Evolutionary conservation across 768 basidiomycete genomes (phyloP), one percentile per base, ranked within the genome.

Genomic region (Rhodotorula toruloides): DNA sequence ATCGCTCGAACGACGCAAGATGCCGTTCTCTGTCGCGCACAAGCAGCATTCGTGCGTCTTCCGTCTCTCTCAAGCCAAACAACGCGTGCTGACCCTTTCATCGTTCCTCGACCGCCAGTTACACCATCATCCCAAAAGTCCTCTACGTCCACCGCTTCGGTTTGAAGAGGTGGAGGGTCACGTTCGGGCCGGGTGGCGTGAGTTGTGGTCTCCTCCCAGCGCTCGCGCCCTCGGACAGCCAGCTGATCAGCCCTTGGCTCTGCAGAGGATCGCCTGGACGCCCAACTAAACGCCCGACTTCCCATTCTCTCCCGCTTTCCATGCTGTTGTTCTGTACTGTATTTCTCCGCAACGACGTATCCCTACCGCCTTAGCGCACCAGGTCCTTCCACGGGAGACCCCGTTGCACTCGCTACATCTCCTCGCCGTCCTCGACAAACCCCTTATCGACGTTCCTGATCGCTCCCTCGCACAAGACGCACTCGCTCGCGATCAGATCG

Each of bases 401-500:
- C 32, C 11, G 32, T 10, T 36, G 19, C 43, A 16, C 43, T 16
- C 25, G 3, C 49, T 29, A 71, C 70, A 71, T 71, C 34, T 58
- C 65, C 53, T 71, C 70, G 6, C 65, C 72, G 12, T 92, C 90
- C 37, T 86, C 91, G 40, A 89, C 84, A 73, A 98, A 98, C 19
- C 90, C 86, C 76, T 85, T 87, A 76, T 98, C 93, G 72, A 98
- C 77, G 10, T 88, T 87, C 9, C 82, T 85, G 50, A 96, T 83
- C 25, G 92, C 88, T 68, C 87, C 87, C 76, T 98, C 96, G 77
- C 96, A 99, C 63, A 97, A 78, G 37, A 93, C 92, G 79, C 96
- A 98, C 65, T 83, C 89, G 71, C 87, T 86, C 25, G 92, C 87
- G 46, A 99, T 80, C 66, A 97, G 76, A 58, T 91, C 89, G 72